Evolutionary conservation across 257 asterid species (phyloP).

Genomic region (Ajuga chamaepitys): DNA sequence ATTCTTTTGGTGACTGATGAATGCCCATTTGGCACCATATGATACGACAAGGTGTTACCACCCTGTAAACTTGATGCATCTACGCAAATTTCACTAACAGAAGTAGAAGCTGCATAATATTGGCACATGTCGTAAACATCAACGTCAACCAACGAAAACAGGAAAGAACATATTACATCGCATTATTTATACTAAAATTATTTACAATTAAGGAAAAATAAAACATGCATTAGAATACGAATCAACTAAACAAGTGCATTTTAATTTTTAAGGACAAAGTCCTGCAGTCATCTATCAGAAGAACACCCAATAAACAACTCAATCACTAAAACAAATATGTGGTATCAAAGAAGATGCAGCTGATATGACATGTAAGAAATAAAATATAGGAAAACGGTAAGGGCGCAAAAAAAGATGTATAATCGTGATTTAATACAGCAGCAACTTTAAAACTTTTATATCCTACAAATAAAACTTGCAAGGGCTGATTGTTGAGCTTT

Average conservation of each 20-base stretch:
- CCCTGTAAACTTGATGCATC: constrained; percentile 14
- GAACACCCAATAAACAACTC: no score
- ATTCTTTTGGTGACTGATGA: constrained; percentile 15
- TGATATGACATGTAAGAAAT: no score
- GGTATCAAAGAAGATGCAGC: neutral
- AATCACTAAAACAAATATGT: neutral
- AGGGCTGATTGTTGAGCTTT: neutral
- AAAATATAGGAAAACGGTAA: no score
- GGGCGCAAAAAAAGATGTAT: neutral
- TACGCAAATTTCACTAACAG: constrained; percentile 15
- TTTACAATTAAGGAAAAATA: no score
- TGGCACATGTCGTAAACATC: neutral
- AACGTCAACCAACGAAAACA: neutral
- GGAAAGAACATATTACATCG: no score
- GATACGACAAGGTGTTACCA: constrained; percentile 5
- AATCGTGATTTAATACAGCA: neutral
- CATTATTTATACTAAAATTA: no score
- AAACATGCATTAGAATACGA: neutral
- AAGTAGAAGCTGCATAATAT: no score
- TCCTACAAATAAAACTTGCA: neutral
- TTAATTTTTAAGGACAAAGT: no score
- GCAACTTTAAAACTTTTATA: neutral
- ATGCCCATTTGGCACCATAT: constrained; percentile 5
- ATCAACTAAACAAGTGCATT: no score
- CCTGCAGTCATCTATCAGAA: no score